Percentiles rank a stretch among this genome's conserved stretches.
Evolutionary conservation across 1,284 basidiomycete species (phyloP).

Genomic region (Vanrija pseudolonga): DNA sequence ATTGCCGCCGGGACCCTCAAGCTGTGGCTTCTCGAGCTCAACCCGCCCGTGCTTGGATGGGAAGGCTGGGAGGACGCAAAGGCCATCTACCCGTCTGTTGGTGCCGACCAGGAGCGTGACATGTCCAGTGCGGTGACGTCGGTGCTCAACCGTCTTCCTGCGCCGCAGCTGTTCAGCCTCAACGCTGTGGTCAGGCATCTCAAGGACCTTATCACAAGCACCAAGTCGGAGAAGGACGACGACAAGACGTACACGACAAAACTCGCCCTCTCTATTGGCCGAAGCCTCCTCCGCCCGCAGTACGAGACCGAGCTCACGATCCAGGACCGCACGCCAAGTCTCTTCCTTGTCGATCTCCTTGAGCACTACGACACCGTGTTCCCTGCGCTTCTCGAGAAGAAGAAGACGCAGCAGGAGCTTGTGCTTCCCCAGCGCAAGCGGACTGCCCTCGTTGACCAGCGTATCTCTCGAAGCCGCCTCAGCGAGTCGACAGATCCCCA

Average conservation of each 20-base stretch:
- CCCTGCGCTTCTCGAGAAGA: slow-evolving; percentile 73
- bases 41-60: slow-evolving; percentile 69
- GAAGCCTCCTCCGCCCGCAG: slow-evolving; percentile 78
- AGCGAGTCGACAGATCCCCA: slow-evolving; percentile 50
- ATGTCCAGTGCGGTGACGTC: slow-evolving; percentile 63
- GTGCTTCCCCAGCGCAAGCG: slow-evolving; percentile 76
- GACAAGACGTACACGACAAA: slow-evolving; percentile 78
- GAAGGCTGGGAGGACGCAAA: slow-evolving; percentile 88
- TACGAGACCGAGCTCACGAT: slow-evolving; percentile 74
- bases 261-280: slow-evolving; percentile 76
- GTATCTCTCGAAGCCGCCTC: slow-evolving; percentile 59
- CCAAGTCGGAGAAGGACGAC: slow-evolving; percentile 59
- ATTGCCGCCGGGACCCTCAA: slow-evolving; percentile 75
- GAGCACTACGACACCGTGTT: slow-evolving; percentile 71
- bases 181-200: slow-evolving; percentile 76
- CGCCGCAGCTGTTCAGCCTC: slow-evolving; percentile 75
- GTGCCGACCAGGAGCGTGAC: slow-evolving; percentile 60
- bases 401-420: slow-evolving; percentile 79
- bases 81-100: slow-evolving; percentile 72
- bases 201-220: slow-evolving; percentile 64
- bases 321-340: slow-evolving; percentile 76
- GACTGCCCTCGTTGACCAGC: slow-evolving; percentile 83
- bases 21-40: slow-evolving; percentile 79
- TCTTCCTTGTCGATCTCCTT: slow-evolving; percentile 79
- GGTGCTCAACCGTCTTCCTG: slow-evolving; percentile 69